phyloP scores from a whole-genome alignment of 805 yeast species.

The Candida parachauliodes region DNA sequence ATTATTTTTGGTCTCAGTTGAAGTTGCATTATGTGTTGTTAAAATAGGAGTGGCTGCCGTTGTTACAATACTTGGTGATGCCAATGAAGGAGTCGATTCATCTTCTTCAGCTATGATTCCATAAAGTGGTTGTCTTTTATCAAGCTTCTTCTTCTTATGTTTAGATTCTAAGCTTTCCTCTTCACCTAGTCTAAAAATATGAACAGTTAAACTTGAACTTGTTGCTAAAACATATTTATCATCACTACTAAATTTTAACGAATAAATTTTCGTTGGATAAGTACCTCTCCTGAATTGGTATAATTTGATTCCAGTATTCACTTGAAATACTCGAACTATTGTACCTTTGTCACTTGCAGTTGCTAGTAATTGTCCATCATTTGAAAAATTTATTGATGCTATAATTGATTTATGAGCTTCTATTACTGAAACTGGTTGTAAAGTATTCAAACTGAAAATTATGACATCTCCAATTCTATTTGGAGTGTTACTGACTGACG shows the following conservation, averaged over 20 bases:
- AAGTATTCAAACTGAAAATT: constrained; percentile 69
- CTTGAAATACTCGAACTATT: constrained; percentile 74
- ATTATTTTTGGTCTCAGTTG: constrained; percentile 6
- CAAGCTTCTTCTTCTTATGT: constrained; percentile 25
- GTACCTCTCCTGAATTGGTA: constrained; percentile 82
- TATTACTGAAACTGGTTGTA: constrained; percentile 75
- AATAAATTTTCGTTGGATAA: constrained; percentile 75
- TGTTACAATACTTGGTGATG: neutral
- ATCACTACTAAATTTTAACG: constrained; percentile 70
- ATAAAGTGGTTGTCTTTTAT: constrained; percentile 12
- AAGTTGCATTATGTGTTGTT: constrained; percentile 4
- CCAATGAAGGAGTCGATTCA: neutral
- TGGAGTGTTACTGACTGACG: constrained; percentile 37
- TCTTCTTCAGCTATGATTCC: constrained; percentile 28
- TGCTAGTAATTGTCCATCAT: constrained; percentile 77
- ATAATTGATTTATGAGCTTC: constrained; percentile 83
- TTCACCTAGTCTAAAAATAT: constrained; percentile 74
- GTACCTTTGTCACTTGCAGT: constrained; percentile 92
- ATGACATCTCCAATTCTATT: constrained; percentile 66
- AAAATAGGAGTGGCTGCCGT: constrained; percentile 1
- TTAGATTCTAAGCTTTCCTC: constrained; percentile 40
- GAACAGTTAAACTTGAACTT: constrained; percentile 89
- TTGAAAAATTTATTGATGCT: constrained; percentile 63
- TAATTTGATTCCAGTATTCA: constrained; percentile 57
- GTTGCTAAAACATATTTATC: constrained; percentile 75